Percentiles rank a stretch among this genome's conserved stretches.
These are phyloP conservation scores for Tricharina praecox DNA, from an alignment of 495 filamentous ascomycete genomes.

Conservation along the genomic window DNA sequence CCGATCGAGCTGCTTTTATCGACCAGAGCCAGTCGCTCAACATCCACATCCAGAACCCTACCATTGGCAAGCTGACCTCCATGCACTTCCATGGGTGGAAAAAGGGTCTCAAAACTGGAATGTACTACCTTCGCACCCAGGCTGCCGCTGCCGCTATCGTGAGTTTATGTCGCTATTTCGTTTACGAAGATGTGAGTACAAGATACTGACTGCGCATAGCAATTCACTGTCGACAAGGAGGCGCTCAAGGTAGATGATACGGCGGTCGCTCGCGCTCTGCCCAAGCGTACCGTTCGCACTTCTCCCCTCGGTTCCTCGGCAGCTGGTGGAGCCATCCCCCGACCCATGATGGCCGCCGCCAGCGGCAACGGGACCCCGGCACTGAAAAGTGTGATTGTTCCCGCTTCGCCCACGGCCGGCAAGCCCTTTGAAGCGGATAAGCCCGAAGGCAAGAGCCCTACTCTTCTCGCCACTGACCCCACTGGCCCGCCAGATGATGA, in stretches of 20 bases:
- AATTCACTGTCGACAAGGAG: conserved; percentile 98
- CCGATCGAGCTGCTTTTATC: conserved; percentile 93
- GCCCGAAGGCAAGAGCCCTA: conserved; percentile 56
- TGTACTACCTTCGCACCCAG: conserved; percentile 99
- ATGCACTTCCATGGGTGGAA: conserved; percentile 99
- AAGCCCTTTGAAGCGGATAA: conserved; percentile 31
- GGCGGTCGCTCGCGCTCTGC: conserved; percentile 43
- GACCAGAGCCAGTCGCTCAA: conserved; percentile 98
- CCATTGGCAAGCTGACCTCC: conserved; percentile 97
- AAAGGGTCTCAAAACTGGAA: conserved; percentile 94
- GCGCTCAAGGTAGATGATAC: conserved; percentile 78
- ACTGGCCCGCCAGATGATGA: conserved; percentile 33
- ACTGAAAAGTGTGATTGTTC: conserved; percentile 44
- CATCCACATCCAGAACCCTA: conserved; percentile 97
- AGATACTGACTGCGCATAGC: conserved; percentile 25
- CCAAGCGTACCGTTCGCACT: conserved; percentile 6
- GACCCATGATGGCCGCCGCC: conserved; percentile 33
- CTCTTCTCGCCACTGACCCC: conserved; percentile 56
- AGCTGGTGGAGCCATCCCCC: conserved; percentile 25
- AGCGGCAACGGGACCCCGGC: conserved; percentile 40
- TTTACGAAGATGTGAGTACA: conserved; percentile 9
- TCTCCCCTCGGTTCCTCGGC: neutral
- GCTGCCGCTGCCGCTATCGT: conserved; percentile 81
- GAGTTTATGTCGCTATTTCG: conserved; percentile 5
- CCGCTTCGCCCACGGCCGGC: conserved; percentile 33